Percentiles rank a stretch among this genome's conserved stretches.
Evolutionary conservation across 371 early-diverging fungal species (phyloP).

Genomic region (Mucor velutinosus): DNA sequence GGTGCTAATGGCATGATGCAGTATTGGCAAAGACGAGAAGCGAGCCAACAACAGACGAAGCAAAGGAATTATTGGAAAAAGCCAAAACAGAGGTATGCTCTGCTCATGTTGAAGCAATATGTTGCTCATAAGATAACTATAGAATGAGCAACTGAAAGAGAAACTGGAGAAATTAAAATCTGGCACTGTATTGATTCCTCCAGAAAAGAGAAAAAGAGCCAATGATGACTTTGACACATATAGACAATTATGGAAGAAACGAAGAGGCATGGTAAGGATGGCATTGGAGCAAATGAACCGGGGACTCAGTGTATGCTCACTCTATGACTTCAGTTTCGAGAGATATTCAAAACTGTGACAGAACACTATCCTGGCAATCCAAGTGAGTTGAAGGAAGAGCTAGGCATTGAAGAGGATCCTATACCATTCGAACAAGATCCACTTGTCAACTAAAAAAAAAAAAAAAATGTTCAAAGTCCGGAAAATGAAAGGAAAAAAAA

Average conservation of each 20-base stretch:
- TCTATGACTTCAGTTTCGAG: constrained; percentile 16
- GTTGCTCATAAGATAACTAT: not conserved
- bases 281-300: too few species aligned
- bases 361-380: constrained; percentile 24
- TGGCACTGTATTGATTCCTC: constrained; percentile 10
- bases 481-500: not conserved
- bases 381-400: constrained; percentile 17
- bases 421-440: constrained; percentile 24
- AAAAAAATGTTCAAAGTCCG: not conserved
- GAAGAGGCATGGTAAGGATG: constrained; percentile 18
- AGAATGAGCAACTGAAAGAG: constrained; percentile 11
- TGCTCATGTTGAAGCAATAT: not conserved
- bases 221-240: constrained; percentile 14
- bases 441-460: not conserved
- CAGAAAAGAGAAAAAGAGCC: constrained; percentile 19
- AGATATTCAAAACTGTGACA: constrained; percentile 16
- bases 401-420: constrained; percentile 32
- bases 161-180: constrained; percentile 5
- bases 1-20: not conserved
- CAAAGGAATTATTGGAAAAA: constrained; percentile 8
- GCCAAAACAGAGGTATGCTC: constrained; percentile 5
- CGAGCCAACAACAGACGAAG: constrained; percentile 15
- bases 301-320: too few species aligned
- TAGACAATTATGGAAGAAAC: constrained; percentile 24
- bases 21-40: constrained; percentile 6